A percentile compares a stretch with the other conserved stretches of the same genome.
phyloP scores from a whole-genome alignment of 306 rosid species.

The Prunus padus region DNA sequence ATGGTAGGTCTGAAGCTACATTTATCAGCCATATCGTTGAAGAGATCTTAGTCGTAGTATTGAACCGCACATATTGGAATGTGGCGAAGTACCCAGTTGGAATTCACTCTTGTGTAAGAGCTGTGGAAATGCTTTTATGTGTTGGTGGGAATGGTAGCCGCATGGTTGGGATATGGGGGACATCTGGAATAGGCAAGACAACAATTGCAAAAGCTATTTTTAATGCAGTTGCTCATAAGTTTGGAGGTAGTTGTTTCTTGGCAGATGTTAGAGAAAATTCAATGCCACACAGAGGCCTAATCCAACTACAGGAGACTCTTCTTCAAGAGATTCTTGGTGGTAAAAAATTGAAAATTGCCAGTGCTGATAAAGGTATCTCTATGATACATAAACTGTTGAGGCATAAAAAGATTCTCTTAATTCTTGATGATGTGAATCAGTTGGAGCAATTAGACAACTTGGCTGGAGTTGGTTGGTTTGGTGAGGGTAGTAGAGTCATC shows the following conservation, averaged over 20 bases:
- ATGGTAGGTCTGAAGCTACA: not conserved
- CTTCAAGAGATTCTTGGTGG: not conserved
- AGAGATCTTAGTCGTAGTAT: not conserved
- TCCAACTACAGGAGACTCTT: not conserved
- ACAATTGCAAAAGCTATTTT: no score
- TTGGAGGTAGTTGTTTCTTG: no score
- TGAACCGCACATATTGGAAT: not conserved
- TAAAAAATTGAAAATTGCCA: not conserved
- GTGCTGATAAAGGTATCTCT: not conserved
- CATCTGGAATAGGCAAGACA: no score
- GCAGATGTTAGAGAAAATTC: no score
- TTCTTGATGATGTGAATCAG: no score
- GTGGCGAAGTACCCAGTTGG: not conserved
- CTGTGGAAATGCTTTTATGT: not conserved
- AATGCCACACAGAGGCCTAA: not conserved
- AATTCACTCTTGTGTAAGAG: not conserved
- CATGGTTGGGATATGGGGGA: not conserved
- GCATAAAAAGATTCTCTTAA: not conserved
- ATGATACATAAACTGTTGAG: not conserved
- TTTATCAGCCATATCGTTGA: not conserved
- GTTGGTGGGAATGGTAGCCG: not conserved
- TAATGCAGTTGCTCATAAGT: no score
- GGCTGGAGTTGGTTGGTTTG: not conserved
- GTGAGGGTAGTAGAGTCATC: slow-evolving; percentile 9
- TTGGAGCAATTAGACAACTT: no score